Percentiles rank a stretch among this genome's conserved stretches.
Evolutionary conservation across 2,329 filamentous ascomycete genomes (phyloP).

Genomic region (Periconia macrospinosa): DNA sequence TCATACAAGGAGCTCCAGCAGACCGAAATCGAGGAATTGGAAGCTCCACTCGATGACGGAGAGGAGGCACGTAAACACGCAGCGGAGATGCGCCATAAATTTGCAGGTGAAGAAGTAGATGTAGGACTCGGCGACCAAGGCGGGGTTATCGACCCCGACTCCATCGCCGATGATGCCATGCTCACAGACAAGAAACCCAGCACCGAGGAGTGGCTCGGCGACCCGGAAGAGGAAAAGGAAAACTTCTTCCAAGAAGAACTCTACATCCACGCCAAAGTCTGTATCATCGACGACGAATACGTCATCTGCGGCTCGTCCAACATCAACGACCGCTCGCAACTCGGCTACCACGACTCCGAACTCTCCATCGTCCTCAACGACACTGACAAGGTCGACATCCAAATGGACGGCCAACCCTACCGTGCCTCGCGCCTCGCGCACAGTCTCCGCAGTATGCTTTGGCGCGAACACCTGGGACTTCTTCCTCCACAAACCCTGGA

Average conservation of each 20-base stretch:
- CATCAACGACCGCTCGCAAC: conserved; percentile 86
- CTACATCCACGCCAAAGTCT: conserved; percentile 90
- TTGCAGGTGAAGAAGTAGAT: conserved; percentile 46
- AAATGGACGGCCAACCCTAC: conserved; percentile 78
- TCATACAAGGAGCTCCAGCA: conserved; percentile 85
- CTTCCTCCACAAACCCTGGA: conserved; percentile 71
- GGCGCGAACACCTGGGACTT: conserved; percentile 88
- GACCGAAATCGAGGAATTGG: conserved; percentile 85
- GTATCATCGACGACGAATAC: conserved; percentile 84
- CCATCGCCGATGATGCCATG: conserved; percentile 81
- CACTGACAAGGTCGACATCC: conserved; percentile 67
- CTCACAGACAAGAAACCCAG: conserved; percentile 63
- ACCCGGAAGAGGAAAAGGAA: conserved; percentile 72
- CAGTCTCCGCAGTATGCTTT: conserved; percentile 78
- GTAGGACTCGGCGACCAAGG: conserved; percentile 43
- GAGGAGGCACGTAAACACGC: conserved; percentile 48
- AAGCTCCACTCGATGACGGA: conserved; percentile 51
- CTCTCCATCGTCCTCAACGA: conserved; percentile 90
- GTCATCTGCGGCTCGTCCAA: conserved; percentile 88
- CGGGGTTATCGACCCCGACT: conserved; percentile 58
- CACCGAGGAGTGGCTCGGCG: conserved; percentile 76
- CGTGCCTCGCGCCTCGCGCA: conserved; percentile 80
- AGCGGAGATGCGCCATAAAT: conserved; percentile 50
- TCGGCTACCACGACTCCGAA: conserved; percentile 89
- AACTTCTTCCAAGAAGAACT: conserved; percentile 96